phyloP scores from a whole-genome alignment of 352 stramenopile species.

The Phytophthora podocarpi region DNA sequence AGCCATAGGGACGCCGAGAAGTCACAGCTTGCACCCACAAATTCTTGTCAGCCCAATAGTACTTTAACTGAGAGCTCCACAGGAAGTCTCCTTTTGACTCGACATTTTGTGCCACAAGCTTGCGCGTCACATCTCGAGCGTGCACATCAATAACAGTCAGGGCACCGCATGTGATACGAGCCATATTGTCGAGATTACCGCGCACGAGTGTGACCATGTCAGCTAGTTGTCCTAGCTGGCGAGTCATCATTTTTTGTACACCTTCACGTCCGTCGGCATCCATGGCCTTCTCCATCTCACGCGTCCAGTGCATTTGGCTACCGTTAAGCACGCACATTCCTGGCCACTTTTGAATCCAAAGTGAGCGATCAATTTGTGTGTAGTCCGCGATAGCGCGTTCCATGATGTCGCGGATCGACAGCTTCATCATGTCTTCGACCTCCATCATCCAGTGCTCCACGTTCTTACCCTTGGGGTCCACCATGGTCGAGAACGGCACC shows the following conservation, averaged over 20 bases:
- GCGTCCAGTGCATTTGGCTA: constrained; percentile 95
- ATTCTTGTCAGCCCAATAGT: constrained; percentile 93
- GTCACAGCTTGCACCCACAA: constrained; percentile 91
- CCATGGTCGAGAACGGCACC: constrained; percentile 75
- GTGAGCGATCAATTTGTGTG: constrained; percentile 70
- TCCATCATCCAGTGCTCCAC: constrained; percentile 95
- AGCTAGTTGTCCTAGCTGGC: constrained; percentile 88
- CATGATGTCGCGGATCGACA: constrained; percentile 90
- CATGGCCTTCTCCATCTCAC: constrained; percentile 90
- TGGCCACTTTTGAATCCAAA: constrained; percentile 95
- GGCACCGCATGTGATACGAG: constrained; percentile 89
- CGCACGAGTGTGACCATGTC: constrained; percentile 95
- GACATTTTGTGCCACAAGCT: constrained; percentile 90
- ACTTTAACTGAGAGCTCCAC: constrained; percentile 89
- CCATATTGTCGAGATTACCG: constrained; percentile 87
- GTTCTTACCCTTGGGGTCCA: constrained; percentile 92
- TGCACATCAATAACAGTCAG: constrained; percentile 97
- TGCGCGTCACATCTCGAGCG: constrained; percentile 93
- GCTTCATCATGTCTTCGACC: constrained; percentile 94
- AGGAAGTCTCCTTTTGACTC: constrained; percentile 88
- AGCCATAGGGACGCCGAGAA: constrained; percentile 91
- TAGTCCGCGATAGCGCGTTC: constrained; percentile 90
- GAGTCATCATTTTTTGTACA: constrained; percentile 78
- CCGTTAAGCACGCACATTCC: constrained; percentile 92
- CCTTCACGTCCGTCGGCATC: constrained; percentile 74